Evolutionary conservation across 345 rosid genomes (phyloP).

Genomic region (Populus deltoides): DNA sequence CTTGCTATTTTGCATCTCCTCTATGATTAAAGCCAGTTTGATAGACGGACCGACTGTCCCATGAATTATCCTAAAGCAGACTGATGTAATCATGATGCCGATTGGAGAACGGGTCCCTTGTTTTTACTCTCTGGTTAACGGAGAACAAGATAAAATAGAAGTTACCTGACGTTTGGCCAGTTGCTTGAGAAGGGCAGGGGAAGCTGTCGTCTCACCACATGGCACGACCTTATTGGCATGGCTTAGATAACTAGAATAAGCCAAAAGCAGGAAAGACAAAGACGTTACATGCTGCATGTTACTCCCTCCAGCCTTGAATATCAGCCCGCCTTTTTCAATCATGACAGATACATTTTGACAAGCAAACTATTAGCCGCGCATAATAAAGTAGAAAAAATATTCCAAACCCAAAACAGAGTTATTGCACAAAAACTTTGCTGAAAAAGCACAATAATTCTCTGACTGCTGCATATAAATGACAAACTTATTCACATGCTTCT

Average conservation of each 20-base stretch:
- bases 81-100: not conserved
- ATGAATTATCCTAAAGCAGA: not conserved
- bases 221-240: conserved; percentile 32
- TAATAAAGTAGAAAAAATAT: not conserved
- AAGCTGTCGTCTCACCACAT: conserved; percentile 23
- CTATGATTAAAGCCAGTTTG: not conserved
- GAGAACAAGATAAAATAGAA: not conserved
- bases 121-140: not conserved
- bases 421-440: not conserved
- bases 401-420: not conserved
- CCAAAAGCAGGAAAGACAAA: conserved; percentile 32
- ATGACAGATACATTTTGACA: too few relatives aligned
- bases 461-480: not conserved
- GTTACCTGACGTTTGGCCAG: conserved; percentile 35
- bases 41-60: not conserved
- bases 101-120: not conserved
- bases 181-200: conserved; percentile 31
- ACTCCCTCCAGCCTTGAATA: conserved; percentile 40
- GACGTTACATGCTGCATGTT: conserved; percentile 42
- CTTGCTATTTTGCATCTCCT: not conserved
- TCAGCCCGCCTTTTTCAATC: conserved; percentile 24
- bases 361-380: not conserved
- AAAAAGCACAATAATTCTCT: conserved; percentile 8
- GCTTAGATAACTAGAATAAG: conserved; percentile 33
- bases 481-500: conserved; percentile 11